Base-by-base conservation (phyloP, 495 filamentous ascomycete genomes). In the Podospora pseudocomata region DNA sequence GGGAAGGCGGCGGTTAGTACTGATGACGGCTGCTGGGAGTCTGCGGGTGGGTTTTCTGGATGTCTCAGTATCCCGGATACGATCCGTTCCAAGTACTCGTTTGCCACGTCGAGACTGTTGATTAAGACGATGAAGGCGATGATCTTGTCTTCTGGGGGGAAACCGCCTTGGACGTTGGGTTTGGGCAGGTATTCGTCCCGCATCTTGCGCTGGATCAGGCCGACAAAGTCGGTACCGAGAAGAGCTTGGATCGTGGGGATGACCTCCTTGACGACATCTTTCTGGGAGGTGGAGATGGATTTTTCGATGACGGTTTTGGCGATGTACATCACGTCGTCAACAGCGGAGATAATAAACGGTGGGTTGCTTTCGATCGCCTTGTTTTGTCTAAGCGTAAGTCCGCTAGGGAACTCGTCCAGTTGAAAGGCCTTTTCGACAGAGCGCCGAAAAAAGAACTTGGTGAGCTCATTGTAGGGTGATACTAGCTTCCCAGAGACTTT, bases 311-410 rank as follows among this genome's bases (percentile, higher is more conserved):
- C 89, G 62, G 94, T 91, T 75, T 96, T 94, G 74, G 97, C 92
- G 70, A 97, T 97, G 80, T 97, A 99, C 96, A 98, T 98, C 65
- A 98, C 94, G 78, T 96, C 95, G 81, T 98, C 95, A 9, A 99
- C 94, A 1, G 95, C 92, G 0, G 93, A 96, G 63, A 93, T 94
- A 73, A 99, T 97, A 72, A 91, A 96, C 11, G 95, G 95, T 11
- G 92, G 87, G 73, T 93, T 92, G 74, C 78, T 80, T 57, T 86
- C 84, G 55, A 96, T 84, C 7, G 89, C 78, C 65, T 84, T 90
- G 64, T 83, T 88, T 18, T 86, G 84, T 72, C 89, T 92, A 44
- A 98, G 80, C 3, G 89, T 89, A 32, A 97, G 82, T 56, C 91
- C 92, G 0, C 84, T 81, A 0, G 95, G 94, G n/a, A 88, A 86